Conservation (phyloP, 805 yeast species). For the Lipomyces mesembrius region DNA sequence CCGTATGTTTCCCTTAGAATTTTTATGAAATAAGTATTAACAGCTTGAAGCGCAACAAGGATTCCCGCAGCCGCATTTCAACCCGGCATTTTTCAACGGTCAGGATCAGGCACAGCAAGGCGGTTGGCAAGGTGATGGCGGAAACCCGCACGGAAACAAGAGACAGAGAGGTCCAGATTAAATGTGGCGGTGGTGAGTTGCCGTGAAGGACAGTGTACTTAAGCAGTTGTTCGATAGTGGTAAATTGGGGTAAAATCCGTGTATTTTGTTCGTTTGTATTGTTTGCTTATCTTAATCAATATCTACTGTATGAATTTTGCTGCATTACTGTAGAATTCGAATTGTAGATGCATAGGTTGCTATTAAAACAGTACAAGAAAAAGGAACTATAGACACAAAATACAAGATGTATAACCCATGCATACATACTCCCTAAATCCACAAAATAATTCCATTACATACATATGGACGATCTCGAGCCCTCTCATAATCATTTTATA, state of each 20-base stretch:
- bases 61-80: constrained; percentile 36
- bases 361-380: background rate
- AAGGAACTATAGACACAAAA: constrained; percentile 1
- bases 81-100: constrained; percentile 35
- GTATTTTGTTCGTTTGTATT: background rate
- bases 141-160: constrained; percentile 39
- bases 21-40: background rate
- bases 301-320: background rate
- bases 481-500: background rate
- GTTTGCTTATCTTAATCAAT: background rate
- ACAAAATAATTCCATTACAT: background rate
- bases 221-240: background rate
- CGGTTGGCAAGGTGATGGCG: constrained; percentile 30
- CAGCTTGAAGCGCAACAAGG: constrained; percentile 26
- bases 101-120: constrained; percentile 32
- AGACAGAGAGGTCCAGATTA: constrained; percentile 26
- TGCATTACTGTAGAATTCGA: background rate
- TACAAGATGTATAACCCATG: background rate
- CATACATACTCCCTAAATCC: background rate
- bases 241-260: background rate
- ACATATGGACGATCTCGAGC: background rate
- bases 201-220: background rate
- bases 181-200: background rate
- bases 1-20: constrained; percentile 20
- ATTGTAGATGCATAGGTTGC: background rate